A percentile compares a stretch with the other conserved stretches of the same genome.
These are phyloP conservation scores for Starmera pachycereana DNA, from an alignment of 805 yeast species.

Conservation along the genomic window DNA sequence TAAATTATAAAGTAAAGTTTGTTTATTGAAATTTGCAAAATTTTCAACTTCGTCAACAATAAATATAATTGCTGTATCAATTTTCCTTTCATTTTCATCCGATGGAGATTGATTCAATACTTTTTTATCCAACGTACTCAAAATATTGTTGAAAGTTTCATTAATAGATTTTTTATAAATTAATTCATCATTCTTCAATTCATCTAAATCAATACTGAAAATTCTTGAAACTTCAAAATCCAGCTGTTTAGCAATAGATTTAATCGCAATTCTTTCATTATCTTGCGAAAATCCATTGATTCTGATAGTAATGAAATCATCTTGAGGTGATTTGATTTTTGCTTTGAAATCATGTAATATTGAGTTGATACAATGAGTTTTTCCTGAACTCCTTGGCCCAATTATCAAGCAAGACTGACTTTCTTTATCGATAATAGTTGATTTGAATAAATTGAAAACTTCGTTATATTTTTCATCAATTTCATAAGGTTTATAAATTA, in stretches of 20 bases:
- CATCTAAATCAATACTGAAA: constrained; percentile 17
- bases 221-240: constrained; percentile 35
- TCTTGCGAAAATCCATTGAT: constrained; percentile 64
- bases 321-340: constrained; percentile 19
- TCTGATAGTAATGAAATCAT: constrained; percentile 50
- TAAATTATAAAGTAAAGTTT: constrained; percentile 76
- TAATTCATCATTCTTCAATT: constrained; percentile 15
- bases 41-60: constrained; percentile 79
- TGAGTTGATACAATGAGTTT: constrained; percentile 49
- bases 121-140: constrained; percentile 38
- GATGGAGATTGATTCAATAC: constrained; percentile 11
- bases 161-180: constrained; percentile 45
- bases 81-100: constrained; percentile 16
- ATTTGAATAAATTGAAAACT: constrained; percentile 46
- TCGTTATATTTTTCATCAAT: constrained; percentile 32
- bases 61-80: constrained; percentile 53
- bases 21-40: constrained; percentile 63
- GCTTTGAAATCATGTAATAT: constrained; percentile 37
- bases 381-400: constrained; percentile 78
- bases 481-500: constrained; percentile 19
- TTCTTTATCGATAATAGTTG: constrained; percentile 56
- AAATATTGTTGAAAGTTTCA: constrained; percentile 50
- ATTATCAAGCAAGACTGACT: constrained; percentile 74
- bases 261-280: constrained; percentile 70
- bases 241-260: constrained; percentile 79